phyloP scores from a whole-genome alignment of 176 grass and related monocot genomes.

The Eleusine indica region DNA sequence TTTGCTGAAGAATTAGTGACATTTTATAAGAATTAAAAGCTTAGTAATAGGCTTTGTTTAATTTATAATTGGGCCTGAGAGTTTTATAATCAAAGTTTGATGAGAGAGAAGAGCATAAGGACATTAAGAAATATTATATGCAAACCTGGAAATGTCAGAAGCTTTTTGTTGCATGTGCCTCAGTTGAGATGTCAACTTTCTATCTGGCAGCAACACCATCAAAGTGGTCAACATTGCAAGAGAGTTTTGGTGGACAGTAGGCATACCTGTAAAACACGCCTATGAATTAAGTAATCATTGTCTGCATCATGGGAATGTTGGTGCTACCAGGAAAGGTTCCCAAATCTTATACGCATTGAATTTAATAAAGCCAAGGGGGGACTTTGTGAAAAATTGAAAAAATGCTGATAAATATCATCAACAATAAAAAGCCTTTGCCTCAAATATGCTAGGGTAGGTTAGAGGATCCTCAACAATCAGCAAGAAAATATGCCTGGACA shows the following conservation, averaged over 20 bases:
- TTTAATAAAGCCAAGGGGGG: neutral
- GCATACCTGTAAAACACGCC: neutral
- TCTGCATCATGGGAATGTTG: neutral
- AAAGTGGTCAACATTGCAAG: neutral
- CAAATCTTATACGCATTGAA: slow-evolving; percentile 4
- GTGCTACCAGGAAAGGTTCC: neutral
- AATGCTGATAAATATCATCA: neutral
- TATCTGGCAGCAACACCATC: neutral
- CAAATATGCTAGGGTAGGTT: neutral
- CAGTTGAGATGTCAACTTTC: slow-evolving; percentile 36
- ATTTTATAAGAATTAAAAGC: neutral
- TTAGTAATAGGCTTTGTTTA: slow-evolving; percentile 8
- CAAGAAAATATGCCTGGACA: neutral
- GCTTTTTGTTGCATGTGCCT: slow-evolving; percentile 37
- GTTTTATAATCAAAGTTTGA: slow-evolving; percentile 37
- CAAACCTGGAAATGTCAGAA: slow-evolving; percentile 31
- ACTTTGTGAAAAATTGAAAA: neutral
- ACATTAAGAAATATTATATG: slow-evolving; percentile 18
- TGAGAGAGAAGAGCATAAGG: slow-evolving; percentile 8
- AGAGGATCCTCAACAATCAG: neutral
- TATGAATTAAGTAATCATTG: slow-evolving; percentile 3
- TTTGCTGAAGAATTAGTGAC: neutral
- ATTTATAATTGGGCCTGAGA: neutral
- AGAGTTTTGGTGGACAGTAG: neutral
- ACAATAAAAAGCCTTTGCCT: neutral